These are phyloP conservation scores for Pythium brassicae DNA, from an alignment of 352 stramenopile genomes.

Conservation along the genomic window DNA sequence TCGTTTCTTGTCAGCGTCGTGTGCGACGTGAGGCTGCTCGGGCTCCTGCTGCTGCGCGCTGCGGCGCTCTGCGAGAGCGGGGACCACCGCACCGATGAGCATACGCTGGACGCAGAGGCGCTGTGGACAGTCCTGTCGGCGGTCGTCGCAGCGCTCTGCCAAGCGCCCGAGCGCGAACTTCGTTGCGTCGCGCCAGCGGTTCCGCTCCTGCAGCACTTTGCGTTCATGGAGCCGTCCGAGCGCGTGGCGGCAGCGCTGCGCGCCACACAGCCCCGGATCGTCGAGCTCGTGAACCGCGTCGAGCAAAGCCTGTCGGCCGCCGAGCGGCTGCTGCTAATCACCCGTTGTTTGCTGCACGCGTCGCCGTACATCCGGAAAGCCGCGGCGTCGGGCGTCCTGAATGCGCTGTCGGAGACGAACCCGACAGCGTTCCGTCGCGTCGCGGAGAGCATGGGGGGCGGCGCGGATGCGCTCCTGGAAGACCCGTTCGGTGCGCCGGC, in stretches of 20 bases:
- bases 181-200: conserved; percentile 19
- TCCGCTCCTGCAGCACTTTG: conserved; percentile 54
- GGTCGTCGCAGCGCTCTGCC: conserved; percentile 18
- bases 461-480: neutral
- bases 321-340: conserved; percentile 27
- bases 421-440: conserved; percentile 6
- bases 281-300: conserved; percentile 36
- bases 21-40: conserved; percentile 22
- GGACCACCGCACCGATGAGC: neutral
- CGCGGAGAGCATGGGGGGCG: conserved; percentile 7
- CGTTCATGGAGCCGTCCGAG: conserved; percentile 37
- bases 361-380: conserved; percentile 45
- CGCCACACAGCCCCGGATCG: conserved; percentile 28
- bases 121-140: conserved; percentile 30
- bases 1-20: conserved; percentile 22
- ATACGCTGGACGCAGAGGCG: neutral
- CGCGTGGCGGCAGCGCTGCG: conserved; percentile 16
- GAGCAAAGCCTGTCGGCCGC: conserved; percentile 19
- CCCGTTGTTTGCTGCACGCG: conserved; percentile 44
- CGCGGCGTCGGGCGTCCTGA: conserved; percentile 34
- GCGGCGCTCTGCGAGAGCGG: conserved; percentile 4
- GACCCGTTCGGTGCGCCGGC: conserved; percentile 14
- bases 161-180: conserved; percentile 16
- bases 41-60: conserved; percentile 19
- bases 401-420: conserved; percentile 19